Percentiles rank a stretch among this genome's conserved stretches.
phyloP scores from a whole-genome alignment of 2,329 filamentous ascomycete genomes.

The Scopulariopsis brevicaulis region DNA sequence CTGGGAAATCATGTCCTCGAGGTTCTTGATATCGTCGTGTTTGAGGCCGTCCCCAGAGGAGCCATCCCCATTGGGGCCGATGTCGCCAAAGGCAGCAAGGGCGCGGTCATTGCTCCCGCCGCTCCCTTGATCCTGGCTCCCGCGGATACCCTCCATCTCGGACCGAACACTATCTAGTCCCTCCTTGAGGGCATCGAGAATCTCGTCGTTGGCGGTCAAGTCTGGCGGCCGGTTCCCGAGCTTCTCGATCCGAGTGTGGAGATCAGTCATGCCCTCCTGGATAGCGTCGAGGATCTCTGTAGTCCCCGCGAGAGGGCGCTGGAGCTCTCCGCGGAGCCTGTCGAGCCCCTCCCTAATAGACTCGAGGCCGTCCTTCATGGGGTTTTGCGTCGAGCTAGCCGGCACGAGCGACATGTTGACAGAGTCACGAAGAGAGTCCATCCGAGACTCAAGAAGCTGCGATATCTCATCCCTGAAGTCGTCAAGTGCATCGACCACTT shows the following conservation, averaged over 20 bases:
- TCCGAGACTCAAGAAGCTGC: conserved; percentile 63
- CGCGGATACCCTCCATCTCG: conserved; percentile 70
- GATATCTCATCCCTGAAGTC: conserved; percentile 56
- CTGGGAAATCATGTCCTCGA: conserved; percentile 74
- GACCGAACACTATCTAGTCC: conserved; percentile 64
- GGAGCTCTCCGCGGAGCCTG: conserved; percentile 64
- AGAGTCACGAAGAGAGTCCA: conserved; percentile 69
- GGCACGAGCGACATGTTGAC: conserved; percentile 61
- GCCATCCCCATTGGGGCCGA: conserved; percentile 18
- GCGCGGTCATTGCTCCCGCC: conserved; percentile 24
- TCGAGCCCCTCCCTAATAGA: conserved; percentile 63
- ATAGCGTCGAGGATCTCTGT: conserved; percentile 83
- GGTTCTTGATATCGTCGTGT: conserved; percentile 68
- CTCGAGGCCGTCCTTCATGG: conserved; percentile 55
- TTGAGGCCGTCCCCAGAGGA: conserved; percentile 39
- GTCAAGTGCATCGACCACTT: conserved; percentile 53
- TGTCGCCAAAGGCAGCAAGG: conserved; percentile 37
- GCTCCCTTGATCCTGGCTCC: conserved; percentile 18
- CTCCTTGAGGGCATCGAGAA: conserved; percentile 76
- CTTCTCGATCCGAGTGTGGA: conserved; percentile 67
- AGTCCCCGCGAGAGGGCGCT: conserved; percentile 55
- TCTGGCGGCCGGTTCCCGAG: conserved; percentile 71
- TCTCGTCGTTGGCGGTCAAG: conserved; percentile 77
- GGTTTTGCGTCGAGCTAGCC: conserved; percentile 25
- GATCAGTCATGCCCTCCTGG: conserved; percentile 72